Base-by-base conservation (phyloP, 2,329 filamentous ascomycete species). In the Pseudogymnoascus sp. region DNA sequence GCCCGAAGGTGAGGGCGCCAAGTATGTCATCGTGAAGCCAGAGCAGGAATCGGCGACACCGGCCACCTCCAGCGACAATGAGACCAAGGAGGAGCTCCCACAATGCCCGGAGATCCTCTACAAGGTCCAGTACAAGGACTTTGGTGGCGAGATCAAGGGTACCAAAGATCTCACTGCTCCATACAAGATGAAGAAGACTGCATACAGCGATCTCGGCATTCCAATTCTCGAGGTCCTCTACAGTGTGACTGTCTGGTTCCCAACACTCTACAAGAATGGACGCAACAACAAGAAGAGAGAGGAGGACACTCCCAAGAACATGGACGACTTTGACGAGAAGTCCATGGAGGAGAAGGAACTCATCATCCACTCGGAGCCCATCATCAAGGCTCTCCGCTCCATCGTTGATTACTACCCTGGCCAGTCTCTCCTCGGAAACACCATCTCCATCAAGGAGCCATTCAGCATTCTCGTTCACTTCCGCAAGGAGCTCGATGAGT, bases 401-500 rank as follows among this genome's bases (percentile, higher is more conserved):
- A 63, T 69, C 16, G 68, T 69, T 11, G 61, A 64, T 38, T 69
- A 69, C 58, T 69, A 69, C 40, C 67, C 68, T 1, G 63, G 64
- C 16, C 62, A 67, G 61, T 63, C 61, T 5, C 63, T 69, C 6
- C 61, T 64, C 14, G 67, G 67, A 16, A 65, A 69, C 16, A 65
- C 64, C 31, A 68, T 69, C 14, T 62, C 65, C 2, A 62, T 69
- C 21, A 65, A 68, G 43, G 68, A 69, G 73, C 78, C 79, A 77
- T 63, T 70, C 65, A 5, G 76, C 73, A 25, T 79, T 65, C 52
- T 77, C 69, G 61, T 75, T 8, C 66, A 69, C 38, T 64, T 67
- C 60, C 62, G 67, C 23, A 62, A 68, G 28, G 67, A 69, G 37
- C 59, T 69, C 11, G 64, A 69, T 37, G 63, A 63, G 37, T 68